Conservation (phyloP, 1,284 basidiomycete genomes). For the Pseudozyma flocculosa region DNA sequence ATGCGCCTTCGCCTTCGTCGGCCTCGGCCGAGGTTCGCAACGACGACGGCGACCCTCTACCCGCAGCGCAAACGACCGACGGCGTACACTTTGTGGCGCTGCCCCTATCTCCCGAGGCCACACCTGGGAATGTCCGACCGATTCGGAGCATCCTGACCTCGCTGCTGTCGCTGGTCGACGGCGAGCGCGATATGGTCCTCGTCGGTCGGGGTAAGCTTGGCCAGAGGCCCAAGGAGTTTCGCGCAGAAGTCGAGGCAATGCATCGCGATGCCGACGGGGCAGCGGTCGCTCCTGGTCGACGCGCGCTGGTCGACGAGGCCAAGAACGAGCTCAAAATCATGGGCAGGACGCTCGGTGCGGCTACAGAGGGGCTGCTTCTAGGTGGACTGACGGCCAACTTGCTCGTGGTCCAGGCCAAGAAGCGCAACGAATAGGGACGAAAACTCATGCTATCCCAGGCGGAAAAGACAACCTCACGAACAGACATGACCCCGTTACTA, state of each 20-base stretch:
- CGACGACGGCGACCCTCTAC: background rate
- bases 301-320: background rate
- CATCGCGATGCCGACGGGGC: constrained; percentile 3
- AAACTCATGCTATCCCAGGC: too few species aligned
- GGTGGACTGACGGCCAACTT: constrained; percentile 2
- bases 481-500: too few species aligned
- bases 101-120: constrained; percentile 1
- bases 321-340: constrained; percentile 9
- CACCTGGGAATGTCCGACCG: background rate
- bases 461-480: too few species aligned
- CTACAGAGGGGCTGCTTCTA: constrained; percentile 19
- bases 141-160: constrained; percentile 12
- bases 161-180: constrained; percentile 14
- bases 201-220: constrained; percentile 34
- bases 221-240: constrained; percentile 26
- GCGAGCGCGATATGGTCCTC: constrained; percentile 24
- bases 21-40: background rate
- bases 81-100: constrained; percentile 21
- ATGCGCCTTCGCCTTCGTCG: background rate
- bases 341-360: constrained; percentile 28
- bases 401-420: constrained; percentile 3
- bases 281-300: background rate
- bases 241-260: constrained; percentile 22
- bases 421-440: too few species aligned
- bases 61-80: constrained; percentile 2